phyloP scores from a whole-genome alignment of 345 rosid species.

The Laguncularia racemosa region DNA sequence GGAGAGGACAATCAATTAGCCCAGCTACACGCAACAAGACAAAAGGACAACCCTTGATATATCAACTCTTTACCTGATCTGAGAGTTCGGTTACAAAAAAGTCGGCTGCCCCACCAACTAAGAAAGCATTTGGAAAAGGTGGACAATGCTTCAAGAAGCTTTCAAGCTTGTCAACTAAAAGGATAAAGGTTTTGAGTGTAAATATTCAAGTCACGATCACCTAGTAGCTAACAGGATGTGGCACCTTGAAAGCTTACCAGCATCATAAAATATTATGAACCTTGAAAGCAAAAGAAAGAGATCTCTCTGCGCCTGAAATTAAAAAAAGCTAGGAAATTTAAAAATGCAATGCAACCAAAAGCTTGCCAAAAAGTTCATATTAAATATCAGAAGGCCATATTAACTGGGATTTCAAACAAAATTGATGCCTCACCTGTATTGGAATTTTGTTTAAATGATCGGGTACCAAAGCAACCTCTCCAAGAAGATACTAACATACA shows the following conservation, averaged over 20 bases:
- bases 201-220: conserved; percentile 1
- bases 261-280: conserved; percentile 83
- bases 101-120: conserved; percentile 84
- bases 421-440: conserved; percentile 46
- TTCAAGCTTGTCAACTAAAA: conserved; percentile 71
- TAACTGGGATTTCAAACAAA: not conserved
- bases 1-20: conserved; percentile 1
- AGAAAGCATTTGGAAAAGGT: conserved; percentile 72
- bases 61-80: conserved; percentile 60
- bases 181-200: conserved; percentile 11
- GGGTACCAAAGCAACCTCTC: conserved; percentile 74
- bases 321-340: not conserved
- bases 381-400: not conserved
- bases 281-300: conserved; percentile 76
- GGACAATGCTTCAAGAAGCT: conserved; percentile 73
- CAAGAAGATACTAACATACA: conserved; percentile 71
- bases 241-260: conserved; percentile 35
- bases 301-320: conserved; percentile 78
- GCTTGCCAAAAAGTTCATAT: not conserved
- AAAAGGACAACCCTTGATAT: not conserved
- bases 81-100: conserved; percentile 88
- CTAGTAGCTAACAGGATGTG: not conserved
- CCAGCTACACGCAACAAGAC: not conserved
- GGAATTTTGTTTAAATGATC: conserved; percentile 64
- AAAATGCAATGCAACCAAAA: not conserved